Evolutionary conservation across 148 eudicot genomes (phyloP).

Genomic region (Nepenthes mirabilis): DNA sequence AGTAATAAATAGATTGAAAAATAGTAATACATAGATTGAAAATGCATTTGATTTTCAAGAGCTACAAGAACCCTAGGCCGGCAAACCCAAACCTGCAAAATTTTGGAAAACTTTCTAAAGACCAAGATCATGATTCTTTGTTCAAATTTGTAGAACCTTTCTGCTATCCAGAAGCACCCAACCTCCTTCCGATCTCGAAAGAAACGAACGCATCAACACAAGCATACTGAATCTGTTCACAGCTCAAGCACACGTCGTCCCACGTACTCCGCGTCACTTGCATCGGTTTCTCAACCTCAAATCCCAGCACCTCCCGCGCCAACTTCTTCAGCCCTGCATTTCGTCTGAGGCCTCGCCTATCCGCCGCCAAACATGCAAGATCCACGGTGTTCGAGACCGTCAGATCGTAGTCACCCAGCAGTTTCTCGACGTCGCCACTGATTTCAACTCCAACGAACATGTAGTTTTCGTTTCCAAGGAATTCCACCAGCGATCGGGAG

Average conservation of each 20-base stretch:
- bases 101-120: no score
- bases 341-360: constrained; percentile 8
- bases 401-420: constrained; percentile 21
- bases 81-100: no score
- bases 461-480: constrained; percentile 10
- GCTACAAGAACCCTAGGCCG: no score
- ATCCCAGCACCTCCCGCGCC: constrained; percentile 21
- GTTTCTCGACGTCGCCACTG: constrained; percentile 18
- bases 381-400: constrained; percentile 13
- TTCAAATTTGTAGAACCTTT: no score
- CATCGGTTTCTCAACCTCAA: constrained; percentile 35
- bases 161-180: constrained; percentile 10
- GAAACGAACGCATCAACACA: constrained; percentile 39
- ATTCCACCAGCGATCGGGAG: constrained; percentile 11
- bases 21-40: no score
- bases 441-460: constrained; percentile 39
- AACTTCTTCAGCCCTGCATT: constrained; percentile 34
- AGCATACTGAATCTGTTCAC: constrained; percentile 33
- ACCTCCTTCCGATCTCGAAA: constrained; percentile 18
- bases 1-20: no score
- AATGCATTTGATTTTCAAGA: no score
- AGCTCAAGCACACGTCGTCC: constrained; percentile 31
- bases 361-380: constrained; percentile 20
- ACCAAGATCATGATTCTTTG: no score
- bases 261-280: constrained; percentile 41